Evolutionary conservation across 2,329 filamentous ascomycete genomes (phyloP).

Genomic region (Fusarium sublunatum): DNA sequence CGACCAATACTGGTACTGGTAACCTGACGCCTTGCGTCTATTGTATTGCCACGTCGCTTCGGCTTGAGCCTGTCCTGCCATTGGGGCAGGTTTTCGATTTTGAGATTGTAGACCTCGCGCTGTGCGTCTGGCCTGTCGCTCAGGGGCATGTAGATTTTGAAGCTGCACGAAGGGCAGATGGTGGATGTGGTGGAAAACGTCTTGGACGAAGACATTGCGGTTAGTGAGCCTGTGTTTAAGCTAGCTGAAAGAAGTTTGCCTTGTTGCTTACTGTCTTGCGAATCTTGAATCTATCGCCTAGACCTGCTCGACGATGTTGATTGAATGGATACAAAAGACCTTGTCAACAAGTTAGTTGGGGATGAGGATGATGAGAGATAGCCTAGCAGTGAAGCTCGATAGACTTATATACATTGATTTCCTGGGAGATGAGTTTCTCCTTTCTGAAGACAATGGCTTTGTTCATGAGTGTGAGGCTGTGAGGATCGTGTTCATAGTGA

Average conservation of each 20-base stretch:
- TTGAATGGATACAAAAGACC: conserved; percentile 1
- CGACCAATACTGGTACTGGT: background rate
- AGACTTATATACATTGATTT: background rate
- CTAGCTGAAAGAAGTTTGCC: background rate
- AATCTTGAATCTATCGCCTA: background rate
- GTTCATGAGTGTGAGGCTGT: background rate
- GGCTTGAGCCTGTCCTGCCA: conserved; percentile 15
- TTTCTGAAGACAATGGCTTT: background rate
- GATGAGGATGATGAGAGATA: background rate
- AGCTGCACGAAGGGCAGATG: background rate
- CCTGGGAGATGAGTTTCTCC: background rate
- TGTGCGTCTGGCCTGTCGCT: background rate
- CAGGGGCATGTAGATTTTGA: conserved; percentile 24
- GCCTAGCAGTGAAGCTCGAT: background rate
- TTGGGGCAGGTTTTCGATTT: conserved; percentile 16
- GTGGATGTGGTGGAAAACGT: conserved; percentile 3
- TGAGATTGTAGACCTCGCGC: conserved; percentile 6
- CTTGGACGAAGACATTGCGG: background rate
- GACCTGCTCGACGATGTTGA: conserved; percentile 2
- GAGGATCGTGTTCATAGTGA: background rate
- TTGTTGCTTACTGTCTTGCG: background rate
- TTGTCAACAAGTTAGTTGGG: conserved; percentile 1
- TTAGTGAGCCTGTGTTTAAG: too few relatives aligned
- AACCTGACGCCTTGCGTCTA: background rate
- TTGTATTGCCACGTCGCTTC: background rate